A percentile compares a stretch with the other conserved stretches of the same genome.
phyloP scores from a whole-genome alignment of 2,329 filamentous ascomycete species.

The Fusarium equiseti region DNA sequence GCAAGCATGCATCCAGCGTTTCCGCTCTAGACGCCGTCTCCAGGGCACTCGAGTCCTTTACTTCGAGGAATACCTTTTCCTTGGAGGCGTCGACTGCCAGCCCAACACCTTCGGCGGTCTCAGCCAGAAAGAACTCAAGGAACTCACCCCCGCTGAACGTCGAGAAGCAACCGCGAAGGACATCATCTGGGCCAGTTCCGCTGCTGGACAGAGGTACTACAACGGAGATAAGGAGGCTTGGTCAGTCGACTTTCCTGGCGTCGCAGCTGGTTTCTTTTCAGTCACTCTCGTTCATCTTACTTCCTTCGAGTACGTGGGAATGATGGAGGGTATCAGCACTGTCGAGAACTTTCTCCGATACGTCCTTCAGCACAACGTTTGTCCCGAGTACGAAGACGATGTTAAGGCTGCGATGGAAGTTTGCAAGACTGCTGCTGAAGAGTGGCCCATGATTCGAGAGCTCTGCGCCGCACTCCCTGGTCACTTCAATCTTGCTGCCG shows the following conservation, averaged over 20 bases:
- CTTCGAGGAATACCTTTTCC: slow-evolving; percentile 84
- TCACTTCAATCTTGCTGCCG: slow-evolving; percentile 82
- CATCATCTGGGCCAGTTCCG: slow-evolving; percentile 63
- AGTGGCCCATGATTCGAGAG: slow-evolving; percentile 71
- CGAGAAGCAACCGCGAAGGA: slow-evolving; percentile 73
- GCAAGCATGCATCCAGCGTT: slow-evolving; percentile 86
- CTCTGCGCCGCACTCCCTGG: slow-evolving; percentile 73
- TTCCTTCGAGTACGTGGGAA: slow-evolving; percentile 64
- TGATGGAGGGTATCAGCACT: slow-evolving; percentile 72
- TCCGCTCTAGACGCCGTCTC: slow-evolving; percentile 80
- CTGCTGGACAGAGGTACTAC: slow-evolving; percentile 61
- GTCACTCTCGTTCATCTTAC: slow-evolving; percentile 66
- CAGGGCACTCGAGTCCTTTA: slow-evolving; percentile 70
- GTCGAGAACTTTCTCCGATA: slow-evolving; percentile 92
- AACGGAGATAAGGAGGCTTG: slow-evolving; percentile 68
- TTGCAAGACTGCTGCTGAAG: slow-evolving; percentile 74
- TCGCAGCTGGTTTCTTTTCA: slow-evolving; percentile 84
- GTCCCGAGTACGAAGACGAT: slow-evolving; percentile 79
- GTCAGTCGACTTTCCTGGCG: slow-evolving; percentile 82
- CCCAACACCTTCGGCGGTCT: slow-evolving; percentile 71
- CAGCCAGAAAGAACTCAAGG: slow-evolving; percentile 64
- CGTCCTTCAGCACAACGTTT: slow-evolving; percentile 84
- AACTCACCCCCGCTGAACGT: slow-evolving; percentile 71
- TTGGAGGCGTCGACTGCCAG: slow-evolving; percentile 80
- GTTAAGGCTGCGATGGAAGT: slow-evolving; percentile 74